Conservation (phyloP, 2,329 filamentous ascomycete genomes). For the Bimuria novae-zelandiae region DNA sequence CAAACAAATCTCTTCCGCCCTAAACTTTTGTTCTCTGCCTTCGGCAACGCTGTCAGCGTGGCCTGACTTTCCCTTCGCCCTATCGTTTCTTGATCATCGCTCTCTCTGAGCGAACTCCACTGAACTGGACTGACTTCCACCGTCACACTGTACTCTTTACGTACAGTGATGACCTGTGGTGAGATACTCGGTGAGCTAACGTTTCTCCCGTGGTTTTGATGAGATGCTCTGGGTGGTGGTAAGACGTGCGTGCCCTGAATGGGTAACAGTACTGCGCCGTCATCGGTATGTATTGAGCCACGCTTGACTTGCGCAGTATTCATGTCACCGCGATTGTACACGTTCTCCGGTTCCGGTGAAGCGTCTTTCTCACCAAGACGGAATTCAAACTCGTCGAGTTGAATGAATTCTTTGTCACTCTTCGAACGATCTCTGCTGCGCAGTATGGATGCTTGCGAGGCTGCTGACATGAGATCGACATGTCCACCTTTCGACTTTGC, state of each 20-base stretch:
- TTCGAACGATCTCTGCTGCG: slow-evolving; percentile 8
- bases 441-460: slow-evolving; percentile 12
- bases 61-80: not conserved
- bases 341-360: not conserved
- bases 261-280: slow-evolving; percentile 6
- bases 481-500: slow-evolving; percentile 3
- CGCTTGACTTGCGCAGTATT: slow-evolving; percentile 15
- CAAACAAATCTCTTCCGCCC: not conserved
- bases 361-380: not conserved
- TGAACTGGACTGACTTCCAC: slow-evolving; percentile 12
- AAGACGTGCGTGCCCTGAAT: slow-evolving; percentile 1
- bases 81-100: not conserved
- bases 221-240: not conserved
- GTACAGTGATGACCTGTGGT: slow-evolving; percentile 14
- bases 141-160: slow-evolving; percentile 21
- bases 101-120: not conserved
- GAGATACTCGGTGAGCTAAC: not conserved
- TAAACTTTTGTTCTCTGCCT: not conserved
- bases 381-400: slow-evolving; percentile 19
- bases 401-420: slow-evolving; percentile 19
- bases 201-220: not conserved
- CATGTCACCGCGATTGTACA: slow-evolving; percentile 1
- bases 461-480: slow-evolving; percentile 4
- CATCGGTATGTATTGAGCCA: slow-evolving; percentile 10
- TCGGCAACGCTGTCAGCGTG: not conserved